phyloP scores from a whole-genome alignment of 306 rosid species.

The Castanea sativa region DNA sequence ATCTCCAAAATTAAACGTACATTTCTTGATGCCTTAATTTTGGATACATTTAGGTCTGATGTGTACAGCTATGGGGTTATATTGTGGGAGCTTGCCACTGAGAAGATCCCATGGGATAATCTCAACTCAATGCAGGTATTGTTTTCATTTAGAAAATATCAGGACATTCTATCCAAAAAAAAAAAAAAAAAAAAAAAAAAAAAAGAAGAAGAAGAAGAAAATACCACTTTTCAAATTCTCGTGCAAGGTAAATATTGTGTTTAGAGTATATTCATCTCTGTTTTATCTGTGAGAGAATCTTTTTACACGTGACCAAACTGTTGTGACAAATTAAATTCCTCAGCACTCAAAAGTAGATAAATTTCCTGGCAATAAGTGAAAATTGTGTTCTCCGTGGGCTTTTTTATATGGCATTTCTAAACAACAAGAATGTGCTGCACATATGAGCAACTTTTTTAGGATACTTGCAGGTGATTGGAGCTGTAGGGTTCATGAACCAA shows the following conservation, averaged over 20 bases:
- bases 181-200: not conserved
- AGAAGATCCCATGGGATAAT: slow-evolving; percentile 98
- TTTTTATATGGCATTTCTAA: not conserved
- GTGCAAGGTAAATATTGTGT: not conserved
- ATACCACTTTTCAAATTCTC: not conserved
- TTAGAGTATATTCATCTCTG: not conserved
- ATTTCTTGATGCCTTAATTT: slow-evolving; percentile 12
- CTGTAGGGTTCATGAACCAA: slow-evolving; percentile 98
- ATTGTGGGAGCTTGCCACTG: slow-evolving; percentile 95
- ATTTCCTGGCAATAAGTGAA: not conserved
- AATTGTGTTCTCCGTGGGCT: not conserved
- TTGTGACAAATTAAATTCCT: slow-evolving; percentile 6
- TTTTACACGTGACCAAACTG: not conserved
- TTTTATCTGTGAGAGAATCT: not conserved
- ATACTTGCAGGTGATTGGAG: slow-evolving; percentile 89
- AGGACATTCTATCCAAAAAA: not conserved
- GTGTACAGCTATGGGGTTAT: slow-evolving; percentile 96
- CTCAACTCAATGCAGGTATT: slow-evolving; percentile 98
- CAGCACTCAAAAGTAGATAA: not conserved
- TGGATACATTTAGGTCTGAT: slow-evolving; percentile 73
- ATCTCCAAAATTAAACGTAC: slow-evolving; percentile 9
- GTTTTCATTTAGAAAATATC: slow-evolving; percentile 30
- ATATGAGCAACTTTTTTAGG: slow-evolving; percentile 51
- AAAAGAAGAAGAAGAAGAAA: not conserved
- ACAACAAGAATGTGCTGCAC: slow-evolving; percentile 8